Percentiles rank a stretch among this genome's conserved stretches.
phyloP scores from a whole-genome alignment of 1,284 basidiomycete species.

The Ganoderma multipileum region DNA sequence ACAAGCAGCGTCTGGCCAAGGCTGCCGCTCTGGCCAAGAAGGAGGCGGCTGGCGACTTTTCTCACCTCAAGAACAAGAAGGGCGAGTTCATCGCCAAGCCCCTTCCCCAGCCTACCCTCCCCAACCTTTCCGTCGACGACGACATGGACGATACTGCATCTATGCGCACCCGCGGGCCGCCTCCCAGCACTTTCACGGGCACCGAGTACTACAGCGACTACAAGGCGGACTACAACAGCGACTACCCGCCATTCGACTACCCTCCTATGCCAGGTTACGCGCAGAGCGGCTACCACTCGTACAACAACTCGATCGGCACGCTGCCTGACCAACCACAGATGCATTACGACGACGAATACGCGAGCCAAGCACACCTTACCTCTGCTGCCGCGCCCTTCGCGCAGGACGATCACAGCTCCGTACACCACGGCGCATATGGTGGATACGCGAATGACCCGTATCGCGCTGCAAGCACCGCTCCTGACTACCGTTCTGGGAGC shows the following conservation, averaged over 20 bases:
- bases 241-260: constrained; percentile 50
- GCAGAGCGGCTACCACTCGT: constrained; percentile 51
- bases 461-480: constrained; percentile 23
- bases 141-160: constrained; percentile 68
- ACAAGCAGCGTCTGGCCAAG: constrained; percentile 85
- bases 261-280: constrained; percentile 70
- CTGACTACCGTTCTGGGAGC: constrained; percentile 26
- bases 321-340: constrained; percentile 57
- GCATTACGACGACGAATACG: constrained; percentile 69
- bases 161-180: constrained; percentile 59
- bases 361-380: constrained; percentile 64
- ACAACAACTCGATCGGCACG: constrained; percentile 61
- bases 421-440: constrained; percentile 22
- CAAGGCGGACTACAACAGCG: constrained; percentile 39
- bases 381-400: constrained; percentile 61
- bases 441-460: constrained; percentile 30
- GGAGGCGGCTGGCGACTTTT: constrained; percentile 89
- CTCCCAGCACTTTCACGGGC: constrained; percentile 59
- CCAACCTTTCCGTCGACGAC: constrained; percentile 89
- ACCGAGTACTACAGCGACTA: constrained; percentile 63
- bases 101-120: constrained; percentile 95
- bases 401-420: constrained; percentile 36
- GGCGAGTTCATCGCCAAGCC: constrained; percentile 84
- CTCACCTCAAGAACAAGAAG: constrained; percentile 93
- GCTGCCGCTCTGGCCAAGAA: constrained; percentile 88